These are phyloP conservation scores for Remersonia thermophila DNA, from an alignment of 2,329 filamentous ascomycete species.

Conservation along the genomic window DNA sequence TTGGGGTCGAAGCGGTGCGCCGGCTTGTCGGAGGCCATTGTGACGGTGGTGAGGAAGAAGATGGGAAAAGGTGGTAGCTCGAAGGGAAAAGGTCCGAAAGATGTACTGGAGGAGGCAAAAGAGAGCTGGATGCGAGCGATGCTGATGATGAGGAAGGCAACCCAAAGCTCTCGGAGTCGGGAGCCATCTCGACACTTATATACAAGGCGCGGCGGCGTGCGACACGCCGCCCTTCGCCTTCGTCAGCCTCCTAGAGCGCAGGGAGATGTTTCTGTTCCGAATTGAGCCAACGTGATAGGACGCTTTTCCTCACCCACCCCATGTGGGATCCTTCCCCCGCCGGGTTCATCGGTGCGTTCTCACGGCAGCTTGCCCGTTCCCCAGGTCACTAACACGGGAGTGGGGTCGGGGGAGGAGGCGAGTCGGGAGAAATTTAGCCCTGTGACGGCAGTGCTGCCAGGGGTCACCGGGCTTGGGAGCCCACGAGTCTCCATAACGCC, in stretches of 20 bases:
- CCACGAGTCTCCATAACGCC: too few relatives aligned
- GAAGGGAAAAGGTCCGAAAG: too few relatives aligned
- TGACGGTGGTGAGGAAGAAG: constrained; percentile 6
- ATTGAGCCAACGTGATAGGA: constrained; percentile 15
- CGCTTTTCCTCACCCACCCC: constrained; percentile 1
- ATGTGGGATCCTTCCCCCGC: constrained; percentile 19
- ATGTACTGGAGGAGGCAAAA: too few relatives aligned
- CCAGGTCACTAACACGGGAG: constrained; percentile 15
- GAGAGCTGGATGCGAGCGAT: too few relatives aligned
- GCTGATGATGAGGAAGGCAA: too few relatives aligned
- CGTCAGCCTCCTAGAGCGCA: constrained; percentile 1
- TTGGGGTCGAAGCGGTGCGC: constrained; percentile 53
- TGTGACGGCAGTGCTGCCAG: constrained; percentile 4
- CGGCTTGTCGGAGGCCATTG: constrained; percentile 18
- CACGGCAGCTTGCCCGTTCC: constrained; percentile 16
- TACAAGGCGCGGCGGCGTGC: too few relatives aligned
- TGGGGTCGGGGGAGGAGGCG: constrained; percentile 15
- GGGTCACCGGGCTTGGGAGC: neutral
- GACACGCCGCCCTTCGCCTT: constrained; percentile 1
- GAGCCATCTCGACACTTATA: too few relatives aligned
- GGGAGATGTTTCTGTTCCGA: constrained; percentile 6
- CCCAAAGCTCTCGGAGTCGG: too few relatives aligned
- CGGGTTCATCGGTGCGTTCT: constrained; percentile 14
- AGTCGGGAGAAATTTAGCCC: constrained; percentile 21
- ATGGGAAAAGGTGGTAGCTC: constrained; percentile 1